A percentile compares a stretch with the other conserved stretches of the same genome.
phyloP scores from a whole-genome alignment of 1,284 basidiomycete species.

The Ganoderma lucidum region DNA sequence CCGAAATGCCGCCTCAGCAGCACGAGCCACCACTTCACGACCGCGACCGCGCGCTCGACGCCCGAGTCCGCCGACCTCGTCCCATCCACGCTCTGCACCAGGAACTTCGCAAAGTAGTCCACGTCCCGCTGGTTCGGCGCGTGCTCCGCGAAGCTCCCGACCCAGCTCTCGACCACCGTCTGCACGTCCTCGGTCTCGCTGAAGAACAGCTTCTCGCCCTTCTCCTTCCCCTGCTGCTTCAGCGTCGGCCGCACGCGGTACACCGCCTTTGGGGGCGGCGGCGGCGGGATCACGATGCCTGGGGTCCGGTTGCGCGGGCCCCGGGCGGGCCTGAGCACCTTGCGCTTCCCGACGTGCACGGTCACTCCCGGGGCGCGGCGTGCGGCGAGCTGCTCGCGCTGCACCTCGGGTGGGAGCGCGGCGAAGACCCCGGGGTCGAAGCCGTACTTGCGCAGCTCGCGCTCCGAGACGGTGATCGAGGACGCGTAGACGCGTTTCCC shows the following conservation, averaged over 20 bases:
- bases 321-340: constrained; percentile 61
- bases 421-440: constrained; percentile 79
- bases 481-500: constrained; percentile 39
- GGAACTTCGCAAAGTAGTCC: constrained; percentile 72
- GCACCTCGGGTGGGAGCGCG: constrained; percentile 68
- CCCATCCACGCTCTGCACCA: constrained; percentile 69
- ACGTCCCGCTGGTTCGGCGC: constrained; percentile 76
- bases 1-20: constrained; percentile 66
- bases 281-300: constrained; percentile 47
- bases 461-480: constrained; percentile 43
- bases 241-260: constrained; percentile 57
- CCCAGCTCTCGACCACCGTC: constrained; percentile 75
- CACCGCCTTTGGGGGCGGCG: constrained; percentile 60
- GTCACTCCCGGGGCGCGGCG: constrained; percentile 51
- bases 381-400: constrained; percentile 75
- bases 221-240: constrained; percentile 59
- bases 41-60: constrained; percentile 69
- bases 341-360: constrained; percentile 37
- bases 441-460: constrained; percentile 66
- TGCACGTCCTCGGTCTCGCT: constrained; percentile 75
- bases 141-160: constrained; percentile 62
- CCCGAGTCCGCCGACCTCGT: constrained; percentile 61
- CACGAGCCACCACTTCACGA: constrained; percentile 84
- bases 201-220: constrained; percentile 61
- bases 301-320: constrained; percentile 30